These are phyloP conservation scores for Fusarium concolor DNA, from an alignment of 2,329 filamentous ascomycete genomes.

Conservation along the genomic window DNA sequence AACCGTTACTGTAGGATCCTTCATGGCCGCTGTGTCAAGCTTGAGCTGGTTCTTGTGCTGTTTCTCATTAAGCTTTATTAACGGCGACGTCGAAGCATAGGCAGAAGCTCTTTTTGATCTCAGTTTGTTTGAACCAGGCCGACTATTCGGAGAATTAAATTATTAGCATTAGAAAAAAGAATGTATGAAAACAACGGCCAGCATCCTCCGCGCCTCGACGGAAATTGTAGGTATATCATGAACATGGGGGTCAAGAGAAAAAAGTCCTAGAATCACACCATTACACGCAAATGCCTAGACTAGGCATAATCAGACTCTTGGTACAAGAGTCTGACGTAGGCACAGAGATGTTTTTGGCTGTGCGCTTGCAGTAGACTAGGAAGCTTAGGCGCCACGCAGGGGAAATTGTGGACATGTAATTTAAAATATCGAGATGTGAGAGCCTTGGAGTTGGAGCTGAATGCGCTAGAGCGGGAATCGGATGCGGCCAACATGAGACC, in stretches of 20 bases:
- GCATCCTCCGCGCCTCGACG: neutral
- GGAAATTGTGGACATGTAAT: constrained; percentile 46
- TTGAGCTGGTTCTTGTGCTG: constrained; percentile 23
- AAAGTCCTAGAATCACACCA: constrained; percentile 24
- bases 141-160: constrained; percentile 27
- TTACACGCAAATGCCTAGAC: constrained; percentile 25
- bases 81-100: constrained; percentile 29
- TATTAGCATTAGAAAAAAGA: constrained; percentile 27
- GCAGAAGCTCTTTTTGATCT: constrained; percentile 43
- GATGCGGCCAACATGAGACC: constrained; percentile 23
- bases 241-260: neutral
- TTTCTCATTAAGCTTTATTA: constrained; percentile 22
- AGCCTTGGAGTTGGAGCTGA: constrained; percentile 8
- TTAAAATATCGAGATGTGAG: constrained; percentile 31
- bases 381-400: constrained; percentile 42
- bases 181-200: constrained; percentile 7
- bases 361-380: constrained; percentile 38
- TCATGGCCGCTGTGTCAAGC: constrained; percentile 34
- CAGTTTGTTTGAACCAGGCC: constrained; percentile 44
- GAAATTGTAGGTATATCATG: constrained; percentile 2
- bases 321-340: constrained; percentile 42
- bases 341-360: constrained; percentile 33
- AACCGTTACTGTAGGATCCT: constrained; percentile 38
- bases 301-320: constrained; percentile 43
- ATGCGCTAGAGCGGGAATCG: constrained; percentile 15